Evolutionary conservation across 177 flowering plant species (phyloP), one percentile per base, ranked within the genome.

Genomic region (Tripterygium wilfordii): DNA sequence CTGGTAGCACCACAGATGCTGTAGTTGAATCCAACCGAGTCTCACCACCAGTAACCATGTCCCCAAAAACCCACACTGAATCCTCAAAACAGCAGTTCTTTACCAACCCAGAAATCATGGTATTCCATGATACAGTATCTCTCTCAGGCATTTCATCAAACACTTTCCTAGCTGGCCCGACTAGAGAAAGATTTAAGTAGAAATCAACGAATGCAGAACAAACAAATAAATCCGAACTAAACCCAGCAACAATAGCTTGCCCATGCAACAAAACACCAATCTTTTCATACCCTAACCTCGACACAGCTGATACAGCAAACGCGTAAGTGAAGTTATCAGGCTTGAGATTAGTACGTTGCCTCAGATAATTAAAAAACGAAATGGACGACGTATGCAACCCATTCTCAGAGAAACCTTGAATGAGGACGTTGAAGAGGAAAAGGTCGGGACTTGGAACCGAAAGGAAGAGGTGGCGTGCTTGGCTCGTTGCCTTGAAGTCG

Each of bases 51-150:
- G 6, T 20, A 40, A 73, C 40, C 88, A 86, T 78, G n/a, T 65
- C 65, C 35, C 45, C 26, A 53, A 92, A 88, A 49, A 77, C 66
- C 51, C 18, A 5, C 21, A 85, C 26, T 0, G 87, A 60, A 41
- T 80, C 83, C 23, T 36, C 48, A 30, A 60, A 86, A 28, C 65
- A 64, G 38, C 61, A 57, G 37, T 73, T 82, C 57, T 53, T 68
- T 35, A 66, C 73, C 42, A 83, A 66, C 60, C 98, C 98, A 48
- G 96, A 83, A n/a, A 92, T 56, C 78, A 88, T 46, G 3, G 96
- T 73, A 45, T 92, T 92, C 82, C 88, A 92, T 50, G 78, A 51
- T 38, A 84, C 85, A 1, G 88, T 72, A 62, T 92, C 96, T 36
- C 66, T 74, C 1, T 74, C 71, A 57, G 74, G 38, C 62, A 88